Base-by-base conservation (phyloP, 2,329 filamentous ascomycete species). In the Penicillium hesseltinei region DNA sequence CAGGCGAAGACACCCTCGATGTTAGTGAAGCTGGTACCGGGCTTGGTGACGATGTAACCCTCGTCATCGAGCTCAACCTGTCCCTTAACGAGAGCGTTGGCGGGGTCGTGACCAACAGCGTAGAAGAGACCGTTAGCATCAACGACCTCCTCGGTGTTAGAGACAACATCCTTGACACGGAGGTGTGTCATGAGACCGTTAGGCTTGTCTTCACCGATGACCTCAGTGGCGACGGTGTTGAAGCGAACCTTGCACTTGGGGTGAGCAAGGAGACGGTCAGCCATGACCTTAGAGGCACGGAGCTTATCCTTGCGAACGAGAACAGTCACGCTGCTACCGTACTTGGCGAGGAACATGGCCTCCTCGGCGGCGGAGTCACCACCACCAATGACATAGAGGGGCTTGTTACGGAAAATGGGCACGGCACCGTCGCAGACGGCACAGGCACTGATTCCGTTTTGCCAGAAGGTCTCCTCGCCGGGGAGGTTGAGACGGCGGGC, bases 281-380 rank as follows among this genome's bases (percentile, higher is more conserved):
- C 92, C 89, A 99, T 99, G 69, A 93, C 90, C 79, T 88, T 91
- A 78, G 87, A 91, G 44, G 94, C 94, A 59, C 94, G 86, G 63
- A 99, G 84, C 74, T 88, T 85, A 73, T 96, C 92, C 69, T 85
- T 88, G 64, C 94, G 87, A 57, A 99, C 95, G 36, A 99, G 84
- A 6, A 99, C 94, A 21, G 90, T 96, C 61, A 99, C 93, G 75
- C 94, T 91, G 78, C 88, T 91, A 63, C 89, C 94, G 80, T 97
- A 99, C 83, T 97, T 99, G 61, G 94, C 96, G 67, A 99, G 80
- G 81, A 97, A 99, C 68, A 96, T 88, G 56, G 92, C 92, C 84
- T 99, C 94, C 79, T 99, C 95, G 29, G 95, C 94, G 19, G 94
- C 94, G 17, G 91, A 96, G 79, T 99, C 94, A 70, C 94, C 94